Conservation (phyloP, 2,329 filamentous ascomycete genomes). For the Ascochyta pisi region DNA sequence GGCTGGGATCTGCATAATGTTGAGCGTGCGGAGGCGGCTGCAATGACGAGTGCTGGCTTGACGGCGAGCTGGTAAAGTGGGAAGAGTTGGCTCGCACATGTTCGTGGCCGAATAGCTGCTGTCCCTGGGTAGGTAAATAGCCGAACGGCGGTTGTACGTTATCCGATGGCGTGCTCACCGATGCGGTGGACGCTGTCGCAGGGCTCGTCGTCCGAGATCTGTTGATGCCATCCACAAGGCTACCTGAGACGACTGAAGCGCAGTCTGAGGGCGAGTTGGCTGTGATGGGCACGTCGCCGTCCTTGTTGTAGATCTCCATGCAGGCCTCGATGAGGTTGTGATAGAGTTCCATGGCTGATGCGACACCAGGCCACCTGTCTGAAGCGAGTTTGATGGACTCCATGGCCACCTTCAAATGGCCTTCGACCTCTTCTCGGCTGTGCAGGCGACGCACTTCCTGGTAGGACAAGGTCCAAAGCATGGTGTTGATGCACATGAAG, state of each 20-base stretch:
- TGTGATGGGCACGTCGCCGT: slow-evolving; percentile 58
- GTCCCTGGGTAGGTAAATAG: slow-evolving; percentile 45
- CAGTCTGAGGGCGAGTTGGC: slow-evolving; percentile 57
- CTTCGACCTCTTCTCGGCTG: slow-evolving; percentile 75
- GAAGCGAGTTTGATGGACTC: slow-evolving; percentile 81
- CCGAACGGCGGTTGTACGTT: slow-evolving; percentile 44
- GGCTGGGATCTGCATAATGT: slow-evolving; percentile 38
- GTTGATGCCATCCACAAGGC: slow-evolving; percentile 51
- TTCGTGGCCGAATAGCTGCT: slow-evolving; percentile 39
- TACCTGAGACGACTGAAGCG: slow-evolving; percentile 50
- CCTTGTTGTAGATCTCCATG: slow-evolving; percentile 81
- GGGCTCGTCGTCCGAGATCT: slow-evolving; percentile 57
- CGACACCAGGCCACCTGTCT: slow-evolving; percentile 89
- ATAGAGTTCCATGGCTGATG: slow-evolving; percentile 84
- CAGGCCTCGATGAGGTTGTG: slow-evolving; percentile 84
- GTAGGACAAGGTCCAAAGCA: slow-evolving; percentile 92
- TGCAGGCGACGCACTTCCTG: slow-evolving; percentile 78
- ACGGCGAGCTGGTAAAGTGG: slow-evolving; percentile 31
- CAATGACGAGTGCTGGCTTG: slow-evolving; percentile 27
- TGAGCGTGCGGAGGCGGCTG: slow-evolving; percentile 40
- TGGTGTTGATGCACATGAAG: slow-evolving; percentile 89
- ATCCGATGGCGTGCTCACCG: slow-evolving; percentile 48
- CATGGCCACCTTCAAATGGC: slow-evolving; percentile 75
- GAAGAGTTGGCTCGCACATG: slow-evolving; percentile 25
- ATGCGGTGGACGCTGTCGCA: slow-evolving; percentile 48